Evolutionary conservation across 805 yeast genomes (phyloP).

Genomic region (Myxozyma neotropica): DNA sequence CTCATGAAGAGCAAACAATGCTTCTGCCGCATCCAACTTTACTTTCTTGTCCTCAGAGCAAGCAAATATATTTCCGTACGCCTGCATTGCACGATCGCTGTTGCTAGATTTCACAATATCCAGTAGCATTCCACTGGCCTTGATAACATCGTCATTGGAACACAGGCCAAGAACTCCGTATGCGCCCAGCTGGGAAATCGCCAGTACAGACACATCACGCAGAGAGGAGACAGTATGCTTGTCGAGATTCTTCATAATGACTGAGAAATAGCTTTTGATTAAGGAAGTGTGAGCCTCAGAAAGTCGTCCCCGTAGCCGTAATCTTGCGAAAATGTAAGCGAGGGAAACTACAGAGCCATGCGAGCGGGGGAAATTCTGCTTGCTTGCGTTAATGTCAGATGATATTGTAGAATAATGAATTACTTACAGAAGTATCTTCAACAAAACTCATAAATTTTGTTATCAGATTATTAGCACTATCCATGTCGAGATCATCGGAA

Average conservation of each 20-base stretch:
- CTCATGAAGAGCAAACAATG: conserved; percentile 58
- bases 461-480: background rate
- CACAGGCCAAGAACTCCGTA: conserved; percentile 44
- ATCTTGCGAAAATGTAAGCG: conserved; percentile 54
- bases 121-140: conserved; percentile 18
- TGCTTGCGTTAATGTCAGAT: background rate
- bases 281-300: conserved; percentile 43
- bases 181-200: conserved; percentile 45
- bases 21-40: conserved; percentile 42
- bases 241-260: conserved; percentile 9
- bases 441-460: background rate
- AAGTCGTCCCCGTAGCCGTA: conserved; percentile 44
- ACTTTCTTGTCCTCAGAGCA: conserved; percentile 38
- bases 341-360: conserved; percentile 41
- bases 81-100: conserved; percentile 61
- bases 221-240: background rate
- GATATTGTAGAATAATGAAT: too few relatives aligned
- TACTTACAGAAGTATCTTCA: background rate
- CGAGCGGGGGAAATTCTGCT: conserved; percentile 3
- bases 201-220: conserved; percentile 21
- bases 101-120: conserved; percentile 47
- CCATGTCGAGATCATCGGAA: background rate
- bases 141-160: conserved; percentile 24
- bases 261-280: conserved; percentile 62
- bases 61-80: conserved; percentile 60